Percentiles rank a stretch among this genome's conserved stretches.
phyloP scores from a whole-genome alignment of 352 stramenopile species.

The Phytopythium cucurbitacearum region DNA sequence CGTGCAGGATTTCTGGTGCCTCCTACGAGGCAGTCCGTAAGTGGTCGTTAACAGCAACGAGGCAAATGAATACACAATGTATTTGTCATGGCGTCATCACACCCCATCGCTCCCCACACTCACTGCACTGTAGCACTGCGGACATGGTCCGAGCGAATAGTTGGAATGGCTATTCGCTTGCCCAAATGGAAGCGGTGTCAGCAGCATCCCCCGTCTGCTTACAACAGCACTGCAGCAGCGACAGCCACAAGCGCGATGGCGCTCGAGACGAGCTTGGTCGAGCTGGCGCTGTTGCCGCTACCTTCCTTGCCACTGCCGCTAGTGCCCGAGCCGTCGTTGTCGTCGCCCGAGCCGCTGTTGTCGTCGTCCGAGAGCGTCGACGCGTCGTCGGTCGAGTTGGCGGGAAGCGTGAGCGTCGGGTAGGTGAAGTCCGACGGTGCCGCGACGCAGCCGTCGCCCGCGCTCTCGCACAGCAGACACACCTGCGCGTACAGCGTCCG shows the following conservation, averaged over 20 bases:
- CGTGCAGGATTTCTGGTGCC: too few species aligned
- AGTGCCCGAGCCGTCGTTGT: constrained; percentile 6
- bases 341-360: constrained; percentile 4
- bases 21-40: too few species aligned
- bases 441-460: constrained; percentile 22
- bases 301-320: constrained; percentile 9
- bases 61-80: too few species aligned
- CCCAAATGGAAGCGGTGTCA: not conserved
- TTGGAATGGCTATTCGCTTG: not conserved
- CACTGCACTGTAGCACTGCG: too few species aligned
- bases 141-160: too few species aligned
- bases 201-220: constrained; percentile 6
- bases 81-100: too few species aligned
- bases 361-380: constrained; percentile 7
- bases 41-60: too few species aligned
- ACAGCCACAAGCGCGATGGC: constrained; percentile 21
- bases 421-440: constrained; percentile 39
- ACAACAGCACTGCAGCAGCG: constrained; percentile 20
- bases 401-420: constrained; percentile 30
- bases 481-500: constrained; percentile 60
- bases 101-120: too few species aligned
- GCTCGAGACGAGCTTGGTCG: constrained; percentile 12
- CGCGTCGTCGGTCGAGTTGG: constrained; percentile 11
- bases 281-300: constrained; percentile 9
- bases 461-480: constrained; percentile 43